Base-by-base conservation (phyloP, 1,139 yeast species). In the Casaregolazyma lundiana region DNA sequence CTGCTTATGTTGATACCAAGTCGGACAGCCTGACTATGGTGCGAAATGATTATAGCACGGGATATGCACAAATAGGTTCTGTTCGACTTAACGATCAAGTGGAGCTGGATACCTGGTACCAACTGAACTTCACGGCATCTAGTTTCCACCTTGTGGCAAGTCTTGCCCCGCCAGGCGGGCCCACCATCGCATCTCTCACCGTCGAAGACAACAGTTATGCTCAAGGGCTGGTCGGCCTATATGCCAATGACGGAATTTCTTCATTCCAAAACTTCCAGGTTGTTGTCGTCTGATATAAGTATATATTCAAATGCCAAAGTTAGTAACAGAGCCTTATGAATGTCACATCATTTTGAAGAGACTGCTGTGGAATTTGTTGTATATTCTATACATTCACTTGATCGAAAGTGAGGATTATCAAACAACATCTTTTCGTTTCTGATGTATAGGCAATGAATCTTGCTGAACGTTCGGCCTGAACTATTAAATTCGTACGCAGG, bases 21-120 rank as follows among this genome's bases (percentile, higher is more conserved):
- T 36, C 39, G n/a, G 39, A 26, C 13, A 22, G 19, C 20, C 22
- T 36, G 21, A 36, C 39, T 2, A 24, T 36, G 16, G 20, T 36
- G 11, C 39, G 39, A 6, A 36, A 19, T 19, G 39, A 19, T 36
- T 36, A 36, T 16, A 36, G 29, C 7, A 18, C 39, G 13, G 39
- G 39, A 20, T 36, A 36, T 15, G 39, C 18, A 22, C 29, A n/a
- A n/a, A n/a, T n/a, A n/a, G n/a, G n/a, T n/a, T n/a, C n/a, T 11
- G 24, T 11, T 36, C 8, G 24, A 26, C 15, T n/a, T 16, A 9
- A 22, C 21, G 13, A 26, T 6, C 32, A 6, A 26, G 13, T n/a
- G 32, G 32, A 7, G 24, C 17, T 15, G 16, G 37, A 26, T 35
- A 35, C 41, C 13, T 42, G 38, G 39, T 36, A 36, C 20, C 45